These are phyloP conservation scores for Alnus rubra DNA, from an alignment of 306 rosid genomes.

Conservation along the genomic window DNA sequence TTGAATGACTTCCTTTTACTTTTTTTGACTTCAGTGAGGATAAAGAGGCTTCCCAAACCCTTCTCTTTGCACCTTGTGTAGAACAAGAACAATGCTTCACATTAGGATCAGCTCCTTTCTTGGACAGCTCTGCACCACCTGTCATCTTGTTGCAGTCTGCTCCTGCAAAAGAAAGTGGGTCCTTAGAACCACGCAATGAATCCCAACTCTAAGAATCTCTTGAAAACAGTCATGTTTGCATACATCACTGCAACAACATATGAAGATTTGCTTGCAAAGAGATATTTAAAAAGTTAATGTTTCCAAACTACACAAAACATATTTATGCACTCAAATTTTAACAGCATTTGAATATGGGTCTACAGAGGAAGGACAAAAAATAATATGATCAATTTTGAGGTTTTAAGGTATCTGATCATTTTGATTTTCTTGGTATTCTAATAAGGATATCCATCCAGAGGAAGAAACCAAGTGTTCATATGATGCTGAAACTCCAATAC, in stretches of 20 bases:
- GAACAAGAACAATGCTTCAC: slow-evolving; percentile 45
- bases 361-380: background rate
- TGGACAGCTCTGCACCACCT: slow-evolving; percentile 31
- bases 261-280: background rate
- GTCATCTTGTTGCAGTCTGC: slow-evolving; percentile 30
- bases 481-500: background rate
- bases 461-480: background rate
- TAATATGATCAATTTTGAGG: background rate
- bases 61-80: slow-evolving; percentile 53
- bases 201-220: slow-evolving; percentile 40
- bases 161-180: slow-evolving; percentile 33
- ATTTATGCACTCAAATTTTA: background rate
- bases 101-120: slow-evolving; percentile 36
- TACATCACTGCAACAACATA: background rate
- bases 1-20: slow-evolving; percentile 72
- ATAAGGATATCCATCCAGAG: background rate
- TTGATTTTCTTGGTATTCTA: background rate
- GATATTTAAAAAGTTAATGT: background rate
- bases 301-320: background rate
- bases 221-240: slow-evolving; percentile 8
- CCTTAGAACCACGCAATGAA: slow-evolving; percentile 27
- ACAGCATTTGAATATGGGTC: background rate
- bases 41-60: slow-evolving; percentile 79
- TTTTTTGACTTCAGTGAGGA: slow-evolving; percentile 90
- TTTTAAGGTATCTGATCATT: background rate